Evolutionary conservation across 2,329 filamentous ascomycete genomes (phyloP).

Genomic region (Huntiella savannae): DNA sequence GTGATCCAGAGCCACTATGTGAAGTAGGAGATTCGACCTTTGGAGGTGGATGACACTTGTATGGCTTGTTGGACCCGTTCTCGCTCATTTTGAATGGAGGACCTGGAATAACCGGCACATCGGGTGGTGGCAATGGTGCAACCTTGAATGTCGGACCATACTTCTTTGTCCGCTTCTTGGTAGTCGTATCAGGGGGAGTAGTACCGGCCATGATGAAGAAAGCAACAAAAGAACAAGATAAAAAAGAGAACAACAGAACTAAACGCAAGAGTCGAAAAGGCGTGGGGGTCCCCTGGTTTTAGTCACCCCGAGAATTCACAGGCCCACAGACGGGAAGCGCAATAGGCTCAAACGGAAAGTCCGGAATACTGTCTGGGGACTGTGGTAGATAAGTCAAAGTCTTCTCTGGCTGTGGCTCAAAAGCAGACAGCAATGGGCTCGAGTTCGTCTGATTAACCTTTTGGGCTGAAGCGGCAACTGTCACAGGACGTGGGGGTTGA

Average conservation of each 20-base stretch:
- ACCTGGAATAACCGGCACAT: slow-evolving; percentile 9
- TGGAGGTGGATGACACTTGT: slow-evolving; percentile 9
- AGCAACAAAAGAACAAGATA: no score
- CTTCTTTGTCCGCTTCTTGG: slow-evolving; percentile 10
- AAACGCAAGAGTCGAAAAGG: no score
- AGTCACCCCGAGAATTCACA: background rate
- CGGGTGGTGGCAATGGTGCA: slow-evolving; percentile 9
- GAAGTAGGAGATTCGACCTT: background rate
- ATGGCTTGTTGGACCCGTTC: slow-evolving; percentile 11
- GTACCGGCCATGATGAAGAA: no score
- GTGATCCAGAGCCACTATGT: no score
- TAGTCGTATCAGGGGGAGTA: background rate
- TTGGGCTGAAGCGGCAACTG: background rate
- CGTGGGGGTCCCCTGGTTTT: background rate
- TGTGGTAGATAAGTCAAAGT: slow-evolving; percentile 4
- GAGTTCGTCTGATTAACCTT: background rate
- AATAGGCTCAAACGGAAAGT: slow-evolving; percentile 3
- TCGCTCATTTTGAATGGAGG: slow-evolving; percentile 12
- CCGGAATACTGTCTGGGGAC: slow-evolving; percentile 8
- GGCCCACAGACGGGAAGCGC: background rate
- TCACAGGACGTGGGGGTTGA: slow-evolving; percentile 6
- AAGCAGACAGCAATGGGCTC: slow-evolving; percentile 3
- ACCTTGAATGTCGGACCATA: slow-evolving; percentile 12
- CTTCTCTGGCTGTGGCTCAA: background rate
- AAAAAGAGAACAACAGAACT: no score